phyloP scores from a whole-genome alignment of 2,329 filamentous ascomycete genomes.

The Ceratocystis diversiconidia region DNA sequence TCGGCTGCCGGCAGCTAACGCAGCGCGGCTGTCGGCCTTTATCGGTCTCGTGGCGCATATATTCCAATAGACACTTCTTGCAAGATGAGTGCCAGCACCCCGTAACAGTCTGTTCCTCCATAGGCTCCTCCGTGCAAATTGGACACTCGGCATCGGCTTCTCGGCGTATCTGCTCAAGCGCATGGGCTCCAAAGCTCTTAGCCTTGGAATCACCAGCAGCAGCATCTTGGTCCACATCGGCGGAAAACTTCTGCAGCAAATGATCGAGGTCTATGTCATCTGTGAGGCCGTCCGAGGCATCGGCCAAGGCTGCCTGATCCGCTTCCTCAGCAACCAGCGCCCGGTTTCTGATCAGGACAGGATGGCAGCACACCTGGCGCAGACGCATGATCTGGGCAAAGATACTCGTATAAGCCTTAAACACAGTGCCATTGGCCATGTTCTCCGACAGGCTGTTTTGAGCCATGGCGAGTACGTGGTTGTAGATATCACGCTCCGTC shows the following conservation, averaged over 20 bases:
- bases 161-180: conserved; percentile 78
- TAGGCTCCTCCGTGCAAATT: conserved; percentile 87
- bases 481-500: conserved; percentile 79
- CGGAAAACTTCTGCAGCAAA: conserved; percentile 71
- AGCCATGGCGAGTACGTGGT: conserved; percentile 71
- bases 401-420: conserved; percentile 94
- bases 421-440: conserved; percentile 76
- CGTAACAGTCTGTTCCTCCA: conserved; percentile 87
- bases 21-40: conserved; percentile 65
- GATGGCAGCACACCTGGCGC: conserved; percentile 88
- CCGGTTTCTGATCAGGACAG: conserved; percentile 73
- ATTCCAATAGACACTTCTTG: conserved; percentile 80
- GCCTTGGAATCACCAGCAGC: conserved; percentile 22
- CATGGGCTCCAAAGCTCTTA: conserved; percentile 63
- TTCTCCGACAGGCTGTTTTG: conserved; percentile 77
- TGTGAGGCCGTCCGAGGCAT: conserved; percentile 65
- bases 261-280: conserved; percentile 93
- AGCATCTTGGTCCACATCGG: conserved; percentile 50
- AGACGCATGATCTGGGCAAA: conserved; percentile 91
- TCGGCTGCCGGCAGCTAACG: conserved; percentile 75
- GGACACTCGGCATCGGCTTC: conserved; percentile 84
- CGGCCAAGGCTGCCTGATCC: conserved; percentile 61
- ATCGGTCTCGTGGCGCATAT: conserved; percentile 73
- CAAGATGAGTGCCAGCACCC: conserved; percentile 97
- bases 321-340: conserved; percentile 77